A percentile compares a stretch with the other conserved stretches of the same genome.
Evolutionary conservation across 2,329 filamentous ascomycete species (phyloP).

Genomic region (Stagonosporopsis vannaccii): DNA sequence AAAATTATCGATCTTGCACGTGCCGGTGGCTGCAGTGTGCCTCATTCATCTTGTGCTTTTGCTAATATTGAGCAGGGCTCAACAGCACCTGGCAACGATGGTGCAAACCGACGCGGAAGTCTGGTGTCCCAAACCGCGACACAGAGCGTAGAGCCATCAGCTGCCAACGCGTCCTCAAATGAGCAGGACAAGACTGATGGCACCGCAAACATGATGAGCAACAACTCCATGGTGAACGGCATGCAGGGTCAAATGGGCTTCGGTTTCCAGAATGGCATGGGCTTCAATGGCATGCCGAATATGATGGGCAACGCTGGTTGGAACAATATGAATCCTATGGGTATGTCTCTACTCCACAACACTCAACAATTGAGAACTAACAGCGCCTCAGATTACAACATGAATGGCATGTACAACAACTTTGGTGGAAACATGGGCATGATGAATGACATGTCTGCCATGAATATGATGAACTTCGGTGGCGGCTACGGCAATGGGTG

Average conservation of each 20-base stretch:
- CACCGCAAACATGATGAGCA: conserved; percentile 28
- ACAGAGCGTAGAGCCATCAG: conserved; percentile 28
- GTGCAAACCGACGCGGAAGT: conserved; percentile 27
- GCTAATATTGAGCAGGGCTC: conserved; percentile 28
- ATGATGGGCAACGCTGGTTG: conserved; percentile 66
- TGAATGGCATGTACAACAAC: conserved; percentile 74
- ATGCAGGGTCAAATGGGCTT: conserved; percentile 46
- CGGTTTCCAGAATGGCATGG: conserved; percentile 61
- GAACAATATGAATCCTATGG: conserved; percentile 78
- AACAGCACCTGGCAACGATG: conserved; percentile 18
- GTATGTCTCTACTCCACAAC: conserved; percentile 63
- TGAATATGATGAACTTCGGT: conserved; percentile 74
- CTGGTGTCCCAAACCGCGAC: conserved; percentile 24
- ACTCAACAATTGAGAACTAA: conserved; percentile 24
- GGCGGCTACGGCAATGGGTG: conserved; percentile 68
- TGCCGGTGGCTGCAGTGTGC: conserved; percentile 30
- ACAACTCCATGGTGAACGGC: conserved; percentile 37
- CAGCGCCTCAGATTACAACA: conserved; percentile 53
- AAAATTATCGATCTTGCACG: conserved; percentile 29
- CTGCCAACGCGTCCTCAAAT: conserved; percentile 24
- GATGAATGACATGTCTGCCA: conserved; percentile 75
- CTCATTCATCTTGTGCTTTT: conserved; percentile 16
- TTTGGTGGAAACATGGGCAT: conserved; percentile 74
- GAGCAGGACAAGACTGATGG: conserved; percentile 30
- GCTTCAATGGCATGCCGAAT: conserved; percentile 62